Percentiles rank a stretch among this genome's conserved stretches.
phyloP scores from a whole-genome alignment of 2,329 filamentous ascomycete species.

The Colletotrichum gigasporum region DNA sequence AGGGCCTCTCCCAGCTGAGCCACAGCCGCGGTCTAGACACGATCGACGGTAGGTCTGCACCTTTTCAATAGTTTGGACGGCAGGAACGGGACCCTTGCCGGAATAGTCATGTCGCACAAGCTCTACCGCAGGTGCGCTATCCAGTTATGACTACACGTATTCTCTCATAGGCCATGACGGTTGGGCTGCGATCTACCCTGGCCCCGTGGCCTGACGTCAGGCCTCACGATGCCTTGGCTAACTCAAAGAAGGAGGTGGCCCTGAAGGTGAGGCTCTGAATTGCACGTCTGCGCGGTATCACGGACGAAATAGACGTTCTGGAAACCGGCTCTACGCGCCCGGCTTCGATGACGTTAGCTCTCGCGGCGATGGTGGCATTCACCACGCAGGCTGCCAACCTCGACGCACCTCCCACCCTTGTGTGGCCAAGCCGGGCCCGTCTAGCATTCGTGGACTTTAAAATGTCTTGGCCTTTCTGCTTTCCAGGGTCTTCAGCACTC shows the following conservation, averaged over 20 bases:
- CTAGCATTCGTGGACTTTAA: neutral
- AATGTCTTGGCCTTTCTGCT: neutral
- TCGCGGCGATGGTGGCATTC: neutral
- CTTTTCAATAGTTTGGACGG: neutral
- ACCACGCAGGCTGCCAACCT: neutral
- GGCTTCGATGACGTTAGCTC: neutral
- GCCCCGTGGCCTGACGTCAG: too few relatives aligned
- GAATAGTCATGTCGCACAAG: neutral
- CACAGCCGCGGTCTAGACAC: neutral
- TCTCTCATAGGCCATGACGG: neutral
- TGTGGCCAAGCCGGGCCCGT: neutral
- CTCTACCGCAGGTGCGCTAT: too few relatives aligned
- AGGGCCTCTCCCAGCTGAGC: neutral
- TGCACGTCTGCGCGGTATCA: too few relatives aligned
- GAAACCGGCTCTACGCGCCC: neutral
- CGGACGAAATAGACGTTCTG: neutral
- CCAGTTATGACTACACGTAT: neutral
- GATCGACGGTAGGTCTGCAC: neutral
- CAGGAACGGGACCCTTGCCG: neutral
- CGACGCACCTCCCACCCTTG: neutral
- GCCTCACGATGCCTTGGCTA: neutral
- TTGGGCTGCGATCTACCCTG: neutral
- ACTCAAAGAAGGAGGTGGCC: conserved; percentile 17
- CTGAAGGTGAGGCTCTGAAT: conserved; percentile 11
- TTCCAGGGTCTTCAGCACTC: neutral